Evolutionary conservation across 176 grass and related monocot genomes (phyloP).

Genomic region (Cenchrus purpureus): DNA sequence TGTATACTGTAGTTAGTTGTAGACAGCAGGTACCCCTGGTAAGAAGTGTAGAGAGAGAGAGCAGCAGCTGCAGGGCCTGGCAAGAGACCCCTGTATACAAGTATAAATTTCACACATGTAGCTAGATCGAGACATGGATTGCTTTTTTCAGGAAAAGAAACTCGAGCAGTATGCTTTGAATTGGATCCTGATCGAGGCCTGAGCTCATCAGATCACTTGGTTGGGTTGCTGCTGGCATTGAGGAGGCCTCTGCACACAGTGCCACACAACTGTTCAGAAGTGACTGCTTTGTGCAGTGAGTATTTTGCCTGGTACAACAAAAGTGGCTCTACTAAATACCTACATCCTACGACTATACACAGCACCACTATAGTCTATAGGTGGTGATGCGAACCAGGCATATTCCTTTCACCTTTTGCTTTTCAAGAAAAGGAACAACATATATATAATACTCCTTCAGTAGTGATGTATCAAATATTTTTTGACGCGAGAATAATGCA

Average conservation of each 20-base stretch:
- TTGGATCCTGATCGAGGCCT: conserved; percentile 6
- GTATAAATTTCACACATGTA: conserved; percentile 37
- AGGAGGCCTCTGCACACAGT: conserved; percentile 50
- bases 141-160: conserved; percentile 28
- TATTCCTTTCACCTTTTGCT: conserved; percentile 36
- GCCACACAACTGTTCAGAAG: conserved; percentile 68
- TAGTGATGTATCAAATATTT: not conserved
- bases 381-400: conserved; percentile 26
- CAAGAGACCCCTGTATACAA: not conserved
- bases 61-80: conserved; percentile 27
- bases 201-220: not conserved
- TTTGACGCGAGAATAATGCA: not conserved
- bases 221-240: conserved; percentile 33
- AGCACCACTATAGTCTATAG: conserved; percentile 1
- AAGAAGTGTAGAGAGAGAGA: not conserved
- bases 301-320: conserved; percentile 46
- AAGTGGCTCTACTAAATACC: conserved; percentile 38
- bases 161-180: not conserved
- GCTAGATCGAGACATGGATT: conserved; percentile 22
- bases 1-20: not conserved
- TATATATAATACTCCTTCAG: not conserved
- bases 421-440: conserved; percentile 3
- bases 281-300: conserved; percentile 81
- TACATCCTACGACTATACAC: conserved; percentile 46
- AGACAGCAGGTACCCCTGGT: not conserved